Evolutionary conservation across 2,329 filamentous ascomycete genomes (phyloP), one percentile per base, ranked within the genome.

Genomic region (Fusarium siculi): DNA sequence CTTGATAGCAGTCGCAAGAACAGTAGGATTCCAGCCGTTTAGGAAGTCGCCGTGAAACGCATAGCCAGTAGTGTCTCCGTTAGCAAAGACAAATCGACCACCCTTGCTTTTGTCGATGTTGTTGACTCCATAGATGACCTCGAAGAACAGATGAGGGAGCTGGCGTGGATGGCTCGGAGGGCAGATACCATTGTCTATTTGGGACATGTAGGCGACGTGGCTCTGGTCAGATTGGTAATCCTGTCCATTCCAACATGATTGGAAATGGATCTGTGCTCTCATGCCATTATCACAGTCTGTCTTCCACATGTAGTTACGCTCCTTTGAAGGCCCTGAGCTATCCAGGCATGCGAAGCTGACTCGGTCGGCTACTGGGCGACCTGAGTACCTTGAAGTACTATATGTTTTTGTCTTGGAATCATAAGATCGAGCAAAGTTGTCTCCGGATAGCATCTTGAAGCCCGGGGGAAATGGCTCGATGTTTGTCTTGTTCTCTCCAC

Each of bases 241-340:
- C 9, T 66, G 63, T 18, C 74, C 74, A 28, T 76, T 75, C 74
- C 74, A 76, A 10, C 74, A 76, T 11, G 74, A 68, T 28, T 75
- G 74, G n/a, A 76, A 76, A 25, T 76, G 74, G 25, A 76, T 44
- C 14, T 76, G 74, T 4, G 74, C 74, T 64, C 74, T 66, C 74
- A 76, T 76, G 5, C 74, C 74, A 34, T 76, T 76, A 21, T 72
- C 52, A 7, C 74, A 76, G 18, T 74, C 63, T 3, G 74, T 76
- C 28, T 49, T 63, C 58, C 62, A 74, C 74, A 76, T 76, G n/a
- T 76, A 74, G 57, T 63, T 70, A 23, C 50, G 70, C 52, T 76
- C 74, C 11, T 70, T 55, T 3, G 52, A 43, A 19, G 74, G 70
- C 2, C 74, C 74, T 11, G 74, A 76, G 44, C 72, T 76, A 19